Evolutionary conservation across 75 land plant genomes (phyloP).

Genomic region (Picea sitchensis): DNA sequence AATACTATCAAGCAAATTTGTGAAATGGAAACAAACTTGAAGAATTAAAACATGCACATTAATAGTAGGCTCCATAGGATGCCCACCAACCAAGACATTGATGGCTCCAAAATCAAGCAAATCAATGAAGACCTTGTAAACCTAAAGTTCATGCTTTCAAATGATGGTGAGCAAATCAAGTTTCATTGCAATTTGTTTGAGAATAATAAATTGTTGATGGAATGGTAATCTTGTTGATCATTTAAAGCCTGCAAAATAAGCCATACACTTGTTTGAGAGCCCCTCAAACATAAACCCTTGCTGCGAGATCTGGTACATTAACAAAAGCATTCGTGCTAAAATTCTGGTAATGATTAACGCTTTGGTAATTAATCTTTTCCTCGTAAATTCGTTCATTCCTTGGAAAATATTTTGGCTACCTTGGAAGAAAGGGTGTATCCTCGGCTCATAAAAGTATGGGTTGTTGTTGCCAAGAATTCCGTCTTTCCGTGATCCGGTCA

Average conservation of each 20-base stretch:
- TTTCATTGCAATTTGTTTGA: background rate
- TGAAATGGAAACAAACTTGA: too few relatives aligned
- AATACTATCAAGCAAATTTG: too few relatives aligned
- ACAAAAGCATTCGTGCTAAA: too few relatives aligned
- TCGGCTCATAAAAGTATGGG: background rate
- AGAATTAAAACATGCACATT: too few relatives aligned
- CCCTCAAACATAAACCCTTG: constrained; percentile 16
- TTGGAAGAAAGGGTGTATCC: background rate
- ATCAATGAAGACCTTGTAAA: too few relatives aligned
- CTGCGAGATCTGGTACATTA: too few relatives aligned
- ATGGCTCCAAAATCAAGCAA: too few relatives aligned
- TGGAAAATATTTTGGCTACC: background rate
- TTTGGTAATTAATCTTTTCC: background rate
- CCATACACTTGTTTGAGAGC: constrained; percentile 52
- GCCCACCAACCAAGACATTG: too few relatives aligned
- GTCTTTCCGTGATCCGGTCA: background rate
- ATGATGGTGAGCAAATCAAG: background rate
- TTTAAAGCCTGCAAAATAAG: constrained; percentile 41
- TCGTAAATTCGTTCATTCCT: background rate
- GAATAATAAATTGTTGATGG: background rate
- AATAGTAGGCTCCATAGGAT: too few relatives aligned
- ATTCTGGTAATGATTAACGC: background rate
- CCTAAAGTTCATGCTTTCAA: too few relatives aligned
- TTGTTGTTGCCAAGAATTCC: background rate
- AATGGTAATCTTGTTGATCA: constrained; percentile 34